Evolutionary conservation across 1,139 yeast species (phyloP), one percentile per base, ranked within the genome.

Genomic region (Arxiozyma telluris): DNA sequence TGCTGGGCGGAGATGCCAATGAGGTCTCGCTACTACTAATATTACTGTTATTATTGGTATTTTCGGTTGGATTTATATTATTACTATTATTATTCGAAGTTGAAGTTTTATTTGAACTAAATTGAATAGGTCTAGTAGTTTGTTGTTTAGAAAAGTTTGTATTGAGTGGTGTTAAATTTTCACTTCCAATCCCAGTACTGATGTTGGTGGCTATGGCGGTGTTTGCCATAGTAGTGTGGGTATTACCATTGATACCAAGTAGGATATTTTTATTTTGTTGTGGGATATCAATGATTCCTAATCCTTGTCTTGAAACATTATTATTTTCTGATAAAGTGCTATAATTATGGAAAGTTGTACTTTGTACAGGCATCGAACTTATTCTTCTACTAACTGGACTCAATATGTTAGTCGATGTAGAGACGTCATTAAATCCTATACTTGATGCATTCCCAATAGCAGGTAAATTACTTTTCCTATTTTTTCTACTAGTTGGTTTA

Each of bases 401-500:
- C 20, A 46, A 9, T 30, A 42, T 41, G 43, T 49, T 43, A 27
- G 15, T 22, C 42, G 12, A 45, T 30, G 57, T 54, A 17, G 57
- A 50, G 18, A 56, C 55, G 39, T 57, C 58, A 34, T 54, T 53
- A 27, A 57, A 48, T 18, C 57, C 59, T 20, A 62, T 53, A 48
- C 65, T 66, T 0, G 70, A 66, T 1, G 70, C 69, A 52, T 64
- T 61, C 20, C 69, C 67, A 34, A 67, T 48, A 21, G 53, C 57
- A 23, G 66, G 62, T 63, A 63, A 58, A 47, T 63, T 59, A 47
- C 67, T 64, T 27, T 57, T 58, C 56, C 69, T 65, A 47, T 67
- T 67, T 51, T 67, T 67, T 53, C 71, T 64, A 54, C 68, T 66
- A 1, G 69, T 65, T 23, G 69, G 64, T 52, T 66, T 66, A 52